These are phyloP conservation scores for Cymbidium sinense DNA, from an alignment of 106 monocot species.

Conservation along the genomic window DNA sequence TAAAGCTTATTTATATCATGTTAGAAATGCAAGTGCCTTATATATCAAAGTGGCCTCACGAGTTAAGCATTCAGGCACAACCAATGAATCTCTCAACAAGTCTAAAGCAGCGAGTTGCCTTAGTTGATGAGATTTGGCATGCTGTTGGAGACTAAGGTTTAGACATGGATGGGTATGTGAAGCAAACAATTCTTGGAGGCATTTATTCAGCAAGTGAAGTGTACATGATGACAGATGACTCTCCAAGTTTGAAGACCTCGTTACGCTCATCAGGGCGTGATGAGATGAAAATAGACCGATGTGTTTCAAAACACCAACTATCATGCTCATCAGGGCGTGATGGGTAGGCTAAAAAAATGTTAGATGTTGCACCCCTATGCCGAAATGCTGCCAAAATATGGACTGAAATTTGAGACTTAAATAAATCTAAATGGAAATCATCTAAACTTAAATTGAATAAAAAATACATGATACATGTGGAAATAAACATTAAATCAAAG, in stretches of 20 bases:
- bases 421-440: no score
- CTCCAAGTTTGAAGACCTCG: constrained; percentile 92
- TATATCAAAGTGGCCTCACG: constrained; percentile 93
- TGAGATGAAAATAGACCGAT: no score
- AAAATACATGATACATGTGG: no score
- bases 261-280: no score
- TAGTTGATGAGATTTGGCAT: constrained; percentile 98
- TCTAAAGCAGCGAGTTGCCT: constrained; percentile 73
- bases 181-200: constrained; percentile 75
- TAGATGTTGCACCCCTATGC: no score
- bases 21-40: constrained; percentile 88
- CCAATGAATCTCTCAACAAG: constrained; percentile 68
- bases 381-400: no score
- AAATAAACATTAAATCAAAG: no score
- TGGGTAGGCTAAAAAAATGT: no score
- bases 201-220: constrained; percentile 86
- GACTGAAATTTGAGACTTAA: no score
- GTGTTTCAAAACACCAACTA: no score
- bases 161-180: constrained; percentile 91
- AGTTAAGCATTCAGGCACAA: constrained; percentile 94
- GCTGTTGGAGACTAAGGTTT: constrained; percentile 65
- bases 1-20: constrained; percentile 60
- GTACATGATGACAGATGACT: constrained; percentile 85
- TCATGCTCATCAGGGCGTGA: no score
- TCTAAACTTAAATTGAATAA: no score